phyloP scores from a whole-genome alignment of 1,284 basidiomycete species.

The Boletus semigastroideus region DNA sequence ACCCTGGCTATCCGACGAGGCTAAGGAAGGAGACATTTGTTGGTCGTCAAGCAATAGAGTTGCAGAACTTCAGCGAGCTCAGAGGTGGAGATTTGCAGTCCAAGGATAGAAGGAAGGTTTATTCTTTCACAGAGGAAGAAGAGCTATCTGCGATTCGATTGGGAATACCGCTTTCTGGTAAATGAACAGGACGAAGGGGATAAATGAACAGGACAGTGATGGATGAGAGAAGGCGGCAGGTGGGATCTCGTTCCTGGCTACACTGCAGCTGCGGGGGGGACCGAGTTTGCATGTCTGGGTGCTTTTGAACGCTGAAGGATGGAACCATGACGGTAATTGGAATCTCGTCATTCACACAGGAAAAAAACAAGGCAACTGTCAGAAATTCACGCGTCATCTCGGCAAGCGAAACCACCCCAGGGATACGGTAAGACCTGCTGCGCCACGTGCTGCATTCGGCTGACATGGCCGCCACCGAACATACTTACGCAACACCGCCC shows the following conservation, averaged over 20 bases:
- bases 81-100: constrained; percentile 32
- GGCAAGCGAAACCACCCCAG: constrained; percentile 9
- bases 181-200: constrained; percentile 14
- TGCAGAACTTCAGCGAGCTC: constrained; percentile 16
- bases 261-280: background rate
- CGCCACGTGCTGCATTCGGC: constrained; percentile 24
- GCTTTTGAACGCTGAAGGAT: constrained; percentile 28
- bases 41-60: constrained; percentile 34
- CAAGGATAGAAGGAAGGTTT: constrained; percentile 21
- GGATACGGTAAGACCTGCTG: constrained; percentile 2
- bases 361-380: constrained; percentile 20
- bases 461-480: constrained; percentile 7
- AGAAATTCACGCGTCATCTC: constrained; percentile 26
- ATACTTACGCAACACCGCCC: too few species aligned
- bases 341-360: constrained; percentile 30
- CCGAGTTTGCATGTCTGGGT: background rate
- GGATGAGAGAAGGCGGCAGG: constrained; percentile 22
- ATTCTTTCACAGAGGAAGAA: constrained; percentile 21
- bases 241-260: constrained; percentile 21
- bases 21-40: constrained; percentile 35
- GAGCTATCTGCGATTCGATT: constrained; percentile 11
- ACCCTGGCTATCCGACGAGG: background rate
- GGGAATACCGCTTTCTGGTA: constrained; percentile 21
- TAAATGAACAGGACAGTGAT: constrained; percentile 2
- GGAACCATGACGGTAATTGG: constrained; percentile 23